These are phyloP conservation scores for Backusella parvicylindrica DNA, from an alignment of 192 early-diverging fungal genomes.

Conservation along the genomic window DNA sequence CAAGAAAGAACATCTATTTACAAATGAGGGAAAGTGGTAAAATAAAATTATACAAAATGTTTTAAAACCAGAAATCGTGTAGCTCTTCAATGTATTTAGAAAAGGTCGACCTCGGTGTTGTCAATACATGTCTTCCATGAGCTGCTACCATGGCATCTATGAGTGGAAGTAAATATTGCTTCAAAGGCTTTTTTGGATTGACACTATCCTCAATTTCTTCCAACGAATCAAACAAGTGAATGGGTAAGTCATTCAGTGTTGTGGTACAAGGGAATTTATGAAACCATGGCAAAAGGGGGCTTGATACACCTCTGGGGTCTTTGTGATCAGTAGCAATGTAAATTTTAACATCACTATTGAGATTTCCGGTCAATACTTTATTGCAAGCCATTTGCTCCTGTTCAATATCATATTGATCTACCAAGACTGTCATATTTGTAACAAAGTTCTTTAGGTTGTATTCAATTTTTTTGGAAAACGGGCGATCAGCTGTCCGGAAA, in stretches of 20 bases:
- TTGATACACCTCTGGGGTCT: constrained; percentile 32
- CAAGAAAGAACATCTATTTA: neutral
- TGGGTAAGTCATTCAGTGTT: constrained; percentile 38
- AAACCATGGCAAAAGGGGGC: constrained; percentile 27
- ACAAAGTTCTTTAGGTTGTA: neutral
- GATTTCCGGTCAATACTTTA: neutral
- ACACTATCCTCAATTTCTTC: constrained; percentile 20
- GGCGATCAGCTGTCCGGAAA: constrained; percentile 24
- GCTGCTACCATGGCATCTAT: constrained; percentile 33
- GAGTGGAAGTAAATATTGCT: constrained; percentile 19
- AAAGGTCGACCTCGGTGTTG: constrained; percentile 28
- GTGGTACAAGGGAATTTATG: constrained; percentile 37
- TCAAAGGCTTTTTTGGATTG: constrained; percentile 20
- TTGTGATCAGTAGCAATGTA: constrained; percentile 50
- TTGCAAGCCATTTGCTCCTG: neutral
- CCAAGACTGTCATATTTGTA: neutral
- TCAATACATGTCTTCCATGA: constrained; percentile 17
- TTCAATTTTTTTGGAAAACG: constrained; percentile 1
- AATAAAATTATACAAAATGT: neutral
- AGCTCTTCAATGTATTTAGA: constrained; percentile 31
- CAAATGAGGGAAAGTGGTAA: neutral
- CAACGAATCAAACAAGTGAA: constrained; percentile 28
- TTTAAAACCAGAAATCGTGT: constrained; percentile 10
- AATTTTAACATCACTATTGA: neutral
- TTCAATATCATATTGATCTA: neutral